Base-by-base conservation (phyloP, 2,329 filamentous ascomycete genomes). In the Penicillium thymicola region DNA sequence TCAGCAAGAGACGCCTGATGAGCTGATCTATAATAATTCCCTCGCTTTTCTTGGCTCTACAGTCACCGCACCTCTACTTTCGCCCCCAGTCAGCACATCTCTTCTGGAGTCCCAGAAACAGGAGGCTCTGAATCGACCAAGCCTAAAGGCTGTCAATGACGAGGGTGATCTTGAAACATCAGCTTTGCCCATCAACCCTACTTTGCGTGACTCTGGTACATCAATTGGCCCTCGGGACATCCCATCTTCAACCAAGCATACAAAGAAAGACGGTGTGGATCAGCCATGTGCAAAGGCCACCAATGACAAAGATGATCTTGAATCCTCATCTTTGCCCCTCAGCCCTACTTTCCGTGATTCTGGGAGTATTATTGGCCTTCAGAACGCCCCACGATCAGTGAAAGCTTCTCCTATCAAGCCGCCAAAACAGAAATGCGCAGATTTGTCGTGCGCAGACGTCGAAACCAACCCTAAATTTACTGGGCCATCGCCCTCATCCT, bases 141-240 rank as follows among this genome's bases (percentile, higher is more conserved):
- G 5, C 18, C 32, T 41, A 9, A 41, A 32, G n/a, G 10, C 21
- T 9, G 23, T 13, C 45, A 37, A 30, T n/a, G 37, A 54, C 4
- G 37, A 42, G 13, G 38, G 40, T n/a, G 32, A 27, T 18, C 54
- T 55, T 8, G 28, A 14, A 52, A 28, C 41, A 18, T 55, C 54
- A 4, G 23, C 27, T 28, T 41, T 55, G 14, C 34, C 54, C 13
- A 55, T 55, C 21, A 55, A 52, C 28, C 54, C 54, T 48, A 48
- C 43, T 18, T 40, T 53, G 16, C 25, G 34, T 7, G 34, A 38
- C 7, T 28, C 14, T 8, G 2, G 3, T 6, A 40, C 42, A 47
- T 18, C 42, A 25, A 34, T 4, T n/a, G 10, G 14, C 10, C 18
- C 25, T n/a, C 25, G 5, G 11, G 10, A 7, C 10, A 37, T 3